Conservation (phyloP, 2,329 filamentous ascomycete genomes). For the Pyrenophora teres region DNA sequence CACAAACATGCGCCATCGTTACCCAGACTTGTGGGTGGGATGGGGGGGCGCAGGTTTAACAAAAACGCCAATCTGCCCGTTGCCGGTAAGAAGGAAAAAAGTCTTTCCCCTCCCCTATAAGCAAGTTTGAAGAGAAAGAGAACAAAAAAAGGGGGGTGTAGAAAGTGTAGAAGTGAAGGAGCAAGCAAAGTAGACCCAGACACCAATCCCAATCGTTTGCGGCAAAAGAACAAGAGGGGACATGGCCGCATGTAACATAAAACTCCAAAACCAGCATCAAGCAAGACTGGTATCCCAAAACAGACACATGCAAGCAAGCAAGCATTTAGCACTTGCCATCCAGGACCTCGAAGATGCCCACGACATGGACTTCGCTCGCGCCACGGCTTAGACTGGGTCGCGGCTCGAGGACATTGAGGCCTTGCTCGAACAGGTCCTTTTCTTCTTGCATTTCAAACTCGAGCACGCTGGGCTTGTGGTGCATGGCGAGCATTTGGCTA, state of each 20-base stretch:
- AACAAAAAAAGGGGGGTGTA: too few relatives aligned
- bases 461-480: constrained; percentile 40
- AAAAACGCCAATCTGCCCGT: too few relatives aligned
- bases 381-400: constrained; percentile 24
- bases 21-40: too few relatives aligned
- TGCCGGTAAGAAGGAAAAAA: too few relatives aligned
- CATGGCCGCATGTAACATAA: too few relatives aligned
- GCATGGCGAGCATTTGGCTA: constrained; percentile 38
- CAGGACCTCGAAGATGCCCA: constrained; percentile 48
- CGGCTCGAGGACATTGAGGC: constrained; percentile 42
- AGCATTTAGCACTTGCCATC: constrained; percentile 36
- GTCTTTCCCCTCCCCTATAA: too few relatives aligned
- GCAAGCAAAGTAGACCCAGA: not conserved
- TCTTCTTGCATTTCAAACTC: constrained; percentile 47
- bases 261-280: too few relatives aligned
- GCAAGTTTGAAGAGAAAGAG: not conserved
- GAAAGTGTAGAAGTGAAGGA: not conserved
- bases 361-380: constrained; percentile 35
- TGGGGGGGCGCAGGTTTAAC: too few relatives aligned
- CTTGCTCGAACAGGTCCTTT: constrained; percentile 33
- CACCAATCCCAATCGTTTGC: too few relatives aligned
- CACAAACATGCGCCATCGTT: too few relatives aligned
- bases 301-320: too few relatives aligned
- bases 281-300: too few relatives aligned
- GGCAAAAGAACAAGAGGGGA: constrained; percentile 1